Evolutionary conservation across 345 rosid species (phyloP).

Genomic region (sweet orange (Citrus sinensis)): DVS_A1.0 CM039163.1:50099501-50100000

Average conservation of each 20-base stretch:
- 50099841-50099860: too few species aligned
- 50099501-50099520: constrained; percentile 72
- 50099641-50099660: neutral
- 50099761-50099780: neutral
- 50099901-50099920: too few species aligned
- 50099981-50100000: too few species aligned
- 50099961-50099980: too few species aligned
- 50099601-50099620: neutral
- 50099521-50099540: constrained; percentile 76
- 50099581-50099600: constrained; percentile 49
- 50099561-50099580: constrained; percentile 91
- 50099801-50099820: too few species aligned
- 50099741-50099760: neutral
- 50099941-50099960: too few species aligned
- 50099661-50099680: neutral
- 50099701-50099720: neutral
- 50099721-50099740: neutral
- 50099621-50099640: neutral
- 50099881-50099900: too few species aligned
- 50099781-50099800: neutral
- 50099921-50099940: too few species aligned
- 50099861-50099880: too few species aligned
- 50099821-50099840: too few species aligned
- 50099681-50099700: neutral
- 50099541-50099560: constrained; percentile 84